Conservation (phyloP, 495 filamentous ascomycete species). For the Chaetomium cochliodes region DNA sequence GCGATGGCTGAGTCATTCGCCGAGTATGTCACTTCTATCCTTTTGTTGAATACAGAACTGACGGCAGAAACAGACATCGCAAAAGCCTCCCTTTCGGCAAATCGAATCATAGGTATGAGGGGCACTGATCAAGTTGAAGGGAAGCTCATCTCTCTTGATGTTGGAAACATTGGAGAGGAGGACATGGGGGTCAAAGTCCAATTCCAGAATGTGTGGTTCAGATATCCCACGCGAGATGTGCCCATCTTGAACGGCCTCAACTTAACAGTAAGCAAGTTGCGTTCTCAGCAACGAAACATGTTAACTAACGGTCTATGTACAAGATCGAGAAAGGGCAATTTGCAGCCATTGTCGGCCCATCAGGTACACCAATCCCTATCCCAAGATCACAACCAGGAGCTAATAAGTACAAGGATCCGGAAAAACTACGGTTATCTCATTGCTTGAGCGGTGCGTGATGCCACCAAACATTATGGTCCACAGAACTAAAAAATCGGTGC, state of each 20-base stretch:
- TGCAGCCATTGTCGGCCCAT: constrained; percentile 62
- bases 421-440: constrained; percentile 67
- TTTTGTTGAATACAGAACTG: neutral
- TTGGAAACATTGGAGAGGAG: constrained; percentile 37
- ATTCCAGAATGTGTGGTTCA: constrained; percentile 58
- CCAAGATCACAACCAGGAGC: neutral
- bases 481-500: neutral
- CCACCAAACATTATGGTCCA: neutral
- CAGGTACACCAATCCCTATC: constrained; percentile 33
- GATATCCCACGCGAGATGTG: constrained; percentile 55
- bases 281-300: neutral
- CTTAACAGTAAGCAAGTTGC: constrained; percentile 42
- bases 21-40: constrained; percentile 40
- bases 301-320: constrained; percentile 9
- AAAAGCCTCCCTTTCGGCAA: constrained; percentile 56
- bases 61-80: constrained; percentile 48
- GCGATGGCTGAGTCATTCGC: constrained; percentile 49
- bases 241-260: constrained; percentile 52
- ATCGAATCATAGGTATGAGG: constrained; percentile 53
- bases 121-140: constrained; percentile 30
- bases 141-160: constrained; percentile 31
- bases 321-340: constrained; percentile 64
- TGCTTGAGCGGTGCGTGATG: constrained; percentile 53
- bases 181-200: constrained; percentile 54
- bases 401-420: constrained; percentile 60